Conservation (phyloP, 768 basidiomycete species). For the Kockovaella imperatae region DNA sequence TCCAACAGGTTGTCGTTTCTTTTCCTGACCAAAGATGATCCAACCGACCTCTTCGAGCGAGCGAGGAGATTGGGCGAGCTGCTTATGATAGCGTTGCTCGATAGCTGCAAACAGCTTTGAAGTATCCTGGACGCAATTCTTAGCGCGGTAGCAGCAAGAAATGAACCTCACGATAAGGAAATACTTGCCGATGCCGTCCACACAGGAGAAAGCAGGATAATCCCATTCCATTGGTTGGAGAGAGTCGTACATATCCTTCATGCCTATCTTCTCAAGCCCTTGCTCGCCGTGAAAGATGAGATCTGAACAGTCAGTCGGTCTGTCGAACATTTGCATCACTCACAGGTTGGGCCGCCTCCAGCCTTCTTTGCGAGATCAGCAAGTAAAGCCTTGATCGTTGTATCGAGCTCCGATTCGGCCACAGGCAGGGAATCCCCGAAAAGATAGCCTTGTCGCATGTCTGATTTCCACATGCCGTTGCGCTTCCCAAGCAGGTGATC, state of each 20-base stretch:
- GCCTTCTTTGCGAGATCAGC: conserved; percentile 22
- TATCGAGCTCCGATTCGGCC: conserved; percentile 11
- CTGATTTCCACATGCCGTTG: conserved; percentile 19
- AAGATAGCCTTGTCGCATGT: conserved; percentile 18
- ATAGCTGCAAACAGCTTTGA: conserved; percentile 30
- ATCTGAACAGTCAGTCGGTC: conserved; percentile 17
- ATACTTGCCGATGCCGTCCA: conserved; percentile 19
- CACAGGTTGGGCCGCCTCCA: conserved; percentile 33
- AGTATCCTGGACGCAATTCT: conserved; percentile 35
- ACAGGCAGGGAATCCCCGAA: conserved; percentile 32
- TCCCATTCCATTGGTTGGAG: conserved; percentile 25
- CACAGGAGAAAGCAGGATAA: conserved; percentile 21
- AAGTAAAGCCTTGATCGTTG: conserved; percentile 15
- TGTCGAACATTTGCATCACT: conserved; percentile 3
- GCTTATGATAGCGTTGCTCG: conserved; percentile 11
- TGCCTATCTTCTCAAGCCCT: conserved; percentile 20
- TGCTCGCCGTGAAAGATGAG: conserved; percentile 24
- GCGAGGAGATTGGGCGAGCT: conserved; percentile 5
- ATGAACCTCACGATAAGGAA: conserved; percentile 31
- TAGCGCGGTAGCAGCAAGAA: background rate
- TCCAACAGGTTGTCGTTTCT: conserved; percentile 5
- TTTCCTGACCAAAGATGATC: conserved; percentile 20
- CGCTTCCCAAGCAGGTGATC: conserved; percentile 25
- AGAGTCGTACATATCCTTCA: conserved; percentile 14
- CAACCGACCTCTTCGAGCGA: conserved; percentile 18